Evolutionary conservation across 176 grass and related monocot species (phyloP), one percentile per base, ranked within the genome.

Genomic region (Avena atlantica): DNA sequence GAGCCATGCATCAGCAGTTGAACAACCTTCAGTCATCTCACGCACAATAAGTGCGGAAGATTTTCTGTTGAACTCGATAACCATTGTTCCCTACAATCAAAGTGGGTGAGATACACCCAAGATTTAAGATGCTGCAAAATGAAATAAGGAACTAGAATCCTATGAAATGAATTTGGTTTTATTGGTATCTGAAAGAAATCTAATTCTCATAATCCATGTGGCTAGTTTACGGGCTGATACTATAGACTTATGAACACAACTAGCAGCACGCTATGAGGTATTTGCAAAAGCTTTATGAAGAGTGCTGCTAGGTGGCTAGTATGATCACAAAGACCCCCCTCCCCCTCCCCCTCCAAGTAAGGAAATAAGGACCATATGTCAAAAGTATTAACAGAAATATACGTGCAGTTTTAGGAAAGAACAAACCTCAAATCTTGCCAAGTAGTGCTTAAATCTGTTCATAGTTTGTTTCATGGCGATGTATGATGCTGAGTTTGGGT

Each of bases 381-480:
- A 86, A 27, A 59, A 34, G 31, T 34, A 40, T 9, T 53, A 61
- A 75, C 23, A 21, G 53, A 69, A 53, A 85, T 5, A 79, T 20
- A 21, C 1, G 20, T 50, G 36, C 63, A 27, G 50, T 77, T 78
- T 47, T 21, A 78, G 13, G 51, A 47, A 64, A 84, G 50, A 72
- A 91, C 61, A 1, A 68, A 98, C 96, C 96, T 98, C 96, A 85
- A 94, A 98, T 49, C 91, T 90, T 49, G 78, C 34, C 84, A 95
- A 84, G 82, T 90, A 92, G 21, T 72, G 71, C 88, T 95, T 90
- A 60, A 94, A 92, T 70, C 57, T 85, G 85, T 74, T 90, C 82
- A 95, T 66, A 80, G 42, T 88, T 77, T 85, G 79, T 90, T 69
- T 92, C 66, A 94, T 86, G 84, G 83, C 85, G 56, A 86, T 86